These are phyloP conservation scores for Lanmaoa pseudosensibilis DNA, from an alignment of 768 basidiomycete genomes.

Conservation along the genomic window DNA sequence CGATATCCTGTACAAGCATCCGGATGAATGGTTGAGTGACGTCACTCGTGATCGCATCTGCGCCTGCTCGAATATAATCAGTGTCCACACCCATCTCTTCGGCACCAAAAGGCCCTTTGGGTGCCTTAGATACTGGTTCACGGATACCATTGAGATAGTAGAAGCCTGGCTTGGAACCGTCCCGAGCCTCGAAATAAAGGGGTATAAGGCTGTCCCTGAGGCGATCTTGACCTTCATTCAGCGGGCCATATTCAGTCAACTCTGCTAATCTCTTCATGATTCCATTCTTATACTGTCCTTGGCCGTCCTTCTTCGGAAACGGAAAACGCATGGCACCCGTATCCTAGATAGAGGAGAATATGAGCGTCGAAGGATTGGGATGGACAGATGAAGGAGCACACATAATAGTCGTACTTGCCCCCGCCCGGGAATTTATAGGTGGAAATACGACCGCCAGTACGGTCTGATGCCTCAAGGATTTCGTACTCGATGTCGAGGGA, in stretches of 20 bases:
- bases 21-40: slow-evolving; percentile 18
- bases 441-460: slow-evolving; percentile 44
- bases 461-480: slow-evolving; percentile 44
- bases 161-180: slow-evolving; percentile 8
- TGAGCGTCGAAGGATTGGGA: not conserved
- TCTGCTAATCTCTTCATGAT: slow-evolving; percentile 34
- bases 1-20: slow-evolving; percentile 20
- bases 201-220: slow-evolving; percentile 25
- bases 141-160: slow-evolving; percentile 10
- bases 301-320: slow-evolving; percentile 16
- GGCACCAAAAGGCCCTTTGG: slow-evolving; percentile 7
- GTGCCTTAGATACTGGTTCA: not conserved
- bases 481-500: slow-evolving; percentile 42
- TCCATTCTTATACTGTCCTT: slow-evolving; percentile 20
- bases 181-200: slow-evolving; percentile 10
- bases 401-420: slow-evolving; percentile 38
- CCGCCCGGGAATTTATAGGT: slow-evolving; percentile 41
- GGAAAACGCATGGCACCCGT: slow-evolving; percentile 44
- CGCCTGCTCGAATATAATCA: slow-evolving; percentile 16
- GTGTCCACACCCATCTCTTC: slow-evolving; percentile 4
- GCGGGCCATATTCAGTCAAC: slow-evolving; percentile 28
- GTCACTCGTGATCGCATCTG: slow-evolving; percentile 17
- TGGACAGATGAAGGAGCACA: slow-evolving; percentile 16
- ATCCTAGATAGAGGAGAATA: slow-evolving; percentile 16
- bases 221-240: slow-evolving; percentile 17